Evolutionary conservation across 805 yeast species (phyloP).

Genomic region (Lachancea cidri): DNA sequence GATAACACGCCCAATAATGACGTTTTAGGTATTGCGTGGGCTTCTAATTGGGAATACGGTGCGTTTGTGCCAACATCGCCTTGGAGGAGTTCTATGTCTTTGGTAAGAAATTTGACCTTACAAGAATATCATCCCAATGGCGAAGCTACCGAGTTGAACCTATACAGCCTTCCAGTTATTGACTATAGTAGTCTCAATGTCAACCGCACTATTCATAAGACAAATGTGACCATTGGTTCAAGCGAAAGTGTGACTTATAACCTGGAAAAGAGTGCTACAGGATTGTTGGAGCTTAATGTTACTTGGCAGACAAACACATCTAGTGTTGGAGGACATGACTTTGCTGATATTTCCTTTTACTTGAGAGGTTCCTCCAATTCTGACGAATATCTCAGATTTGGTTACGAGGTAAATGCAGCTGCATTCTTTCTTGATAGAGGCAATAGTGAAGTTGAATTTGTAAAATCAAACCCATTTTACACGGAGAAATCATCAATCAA

Average conservation of each 20-base stretch:
- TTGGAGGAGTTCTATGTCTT: constrained; percentile 36
- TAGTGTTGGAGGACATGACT: constrained; percentile 5
- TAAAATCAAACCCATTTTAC: constrained; percentile 23
- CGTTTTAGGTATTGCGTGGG: constrained; percentile 39
- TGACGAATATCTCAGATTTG: constrained; percentile 22
- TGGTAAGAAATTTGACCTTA: constrained; percentile 30
- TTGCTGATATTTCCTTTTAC: constrained; percentile 17
- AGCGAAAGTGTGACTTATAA: constrained; percentile 5
- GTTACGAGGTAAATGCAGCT: constrained; percentile 22
- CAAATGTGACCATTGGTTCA: constrained; percentile 5
- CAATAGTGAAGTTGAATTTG: constrained; percentile 19
- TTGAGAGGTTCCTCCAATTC: constrained; percentile 15
- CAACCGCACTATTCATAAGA: constrained; percentile 5
- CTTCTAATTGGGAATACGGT: constrained; percentile 40
- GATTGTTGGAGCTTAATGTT: constrained; percentile 25
- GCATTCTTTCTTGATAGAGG: constrained; percentile 30
- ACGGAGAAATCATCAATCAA: constrained; percentile 24
- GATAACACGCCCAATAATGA: constrained; percentile 26
- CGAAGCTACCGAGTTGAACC: constrained; percentile 18
- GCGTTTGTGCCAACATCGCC: constrained; percentile 33
- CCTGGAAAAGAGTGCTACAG: constrained; percentile 12
- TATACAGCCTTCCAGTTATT: constrained; percentile 26
- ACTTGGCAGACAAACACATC: constrained; percentile 18
- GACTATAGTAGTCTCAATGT: constrained; percentile 6
- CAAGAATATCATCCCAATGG: constrained; percentile 24